phyloP scores from a whole-genome alignment of 495 filamentous ascomycete species.

The Lasiosphaeris hirsuta region DNA sequence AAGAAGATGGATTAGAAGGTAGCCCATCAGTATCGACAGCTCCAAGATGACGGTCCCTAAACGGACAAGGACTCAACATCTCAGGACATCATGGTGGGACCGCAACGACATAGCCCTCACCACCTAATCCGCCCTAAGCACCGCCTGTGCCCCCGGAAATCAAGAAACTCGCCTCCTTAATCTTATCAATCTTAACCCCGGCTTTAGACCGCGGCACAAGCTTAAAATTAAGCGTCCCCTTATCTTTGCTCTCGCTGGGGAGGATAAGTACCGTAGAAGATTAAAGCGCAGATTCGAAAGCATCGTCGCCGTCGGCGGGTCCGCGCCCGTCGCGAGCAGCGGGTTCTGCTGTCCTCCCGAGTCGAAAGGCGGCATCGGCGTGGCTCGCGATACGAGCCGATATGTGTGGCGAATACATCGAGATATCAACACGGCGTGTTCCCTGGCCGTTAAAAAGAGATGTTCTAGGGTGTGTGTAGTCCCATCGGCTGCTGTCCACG shows the following conservation, averaged over 20 bases:
- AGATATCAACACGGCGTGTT: neutral
- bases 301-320: conserved; percentile 1
- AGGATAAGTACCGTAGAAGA: neutral
- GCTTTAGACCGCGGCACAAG: neutral
- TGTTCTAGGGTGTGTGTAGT: neutral
- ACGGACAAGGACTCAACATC: too few species aligned
- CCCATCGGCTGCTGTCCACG: neutral
- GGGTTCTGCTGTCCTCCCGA: too few species aligned
- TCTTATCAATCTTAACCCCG: neutral
- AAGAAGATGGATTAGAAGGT: too few species aligned
- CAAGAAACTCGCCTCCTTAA: neutral
- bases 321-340: neutral
- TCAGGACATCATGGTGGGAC: too few species aligned
- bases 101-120: too few species aligned
- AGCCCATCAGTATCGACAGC: too few species aligned
- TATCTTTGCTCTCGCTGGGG: neutral
- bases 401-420: neutral
- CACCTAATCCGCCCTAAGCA: too few species aligned
- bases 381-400: neutral
- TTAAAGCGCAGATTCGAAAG: conserved; percentile 6
- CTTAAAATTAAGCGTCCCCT: neutral
- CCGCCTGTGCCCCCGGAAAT: neutral
- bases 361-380: neutral
- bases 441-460: neutral
- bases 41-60: too few species aligned